These are phyloP conservation scores for Zasmidium angulare DNA, from an alignment of 2,329 filamentous ascomycete species.

Conservation along the genomic window DNA sequence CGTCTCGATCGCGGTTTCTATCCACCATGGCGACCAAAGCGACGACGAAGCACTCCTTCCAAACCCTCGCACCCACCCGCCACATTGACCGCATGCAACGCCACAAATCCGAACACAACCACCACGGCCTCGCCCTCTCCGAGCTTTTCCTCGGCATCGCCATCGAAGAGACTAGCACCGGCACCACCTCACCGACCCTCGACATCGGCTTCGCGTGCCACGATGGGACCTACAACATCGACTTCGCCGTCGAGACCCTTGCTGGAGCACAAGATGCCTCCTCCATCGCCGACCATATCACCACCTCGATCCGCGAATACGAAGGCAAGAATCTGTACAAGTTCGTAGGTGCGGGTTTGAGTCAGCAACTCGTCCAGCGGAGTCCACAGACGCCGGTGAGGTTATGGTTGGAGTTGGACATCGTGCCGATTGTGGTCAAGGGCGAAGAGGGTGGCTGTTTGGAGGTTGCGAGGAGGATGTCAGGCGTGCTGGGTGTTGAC, in stretches of 20 bases:
- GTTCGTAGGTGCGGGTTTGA: conserved; percentile 72
- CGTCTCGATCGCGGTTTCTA: not conserved
- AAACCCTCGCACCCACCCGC: conserved; percentile 13
- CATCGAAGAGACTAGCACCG: conserved; percentile 45
- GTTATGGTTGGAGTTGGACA: conserved; percentile 74
- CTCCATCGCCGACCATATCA: conserved; percentile 52
- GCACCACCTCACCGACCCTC: conserved; percentile 44
- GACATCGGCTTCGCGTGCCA: conserved; percentile 69
- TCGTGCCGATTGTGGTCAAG: conserved; percentile 66
- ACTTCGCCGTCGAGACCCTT: conserved; percentile 67
- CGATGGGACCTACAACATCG: conserved; percentile 71
- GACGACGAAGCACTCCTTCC: conserved; percentile 15
- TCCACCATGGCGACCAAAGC: not conserved
- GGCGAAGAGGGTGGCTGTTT: conserved; percentile 68
- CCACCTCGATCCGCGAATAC: conserved; percentile 59
- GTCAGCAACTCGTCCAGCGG: conserved; percentile 57
- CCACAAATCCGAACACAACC: conserved; percentile 13
- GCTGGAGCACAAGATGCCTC: conserved; percentile 8
- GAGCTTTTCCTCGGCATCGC: conserved; percentile 63
- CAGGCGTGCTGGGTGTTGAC: conserved; percentile 57
- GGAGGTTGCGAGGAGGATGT: conserved; percentile 67
- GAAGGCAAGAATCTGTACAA: conserved; percentile 68
- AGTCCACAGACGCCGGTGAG: conserved; percentile 67
- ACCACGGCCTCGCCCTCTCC: conserved; percentile 20
- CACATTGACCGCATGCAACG: conserved; percentile 23